Evolutionary conservation across 2,329 filamentous ascomycete genomes (phyloP).

Genomic region (Grosmannia huntii): DNA sequence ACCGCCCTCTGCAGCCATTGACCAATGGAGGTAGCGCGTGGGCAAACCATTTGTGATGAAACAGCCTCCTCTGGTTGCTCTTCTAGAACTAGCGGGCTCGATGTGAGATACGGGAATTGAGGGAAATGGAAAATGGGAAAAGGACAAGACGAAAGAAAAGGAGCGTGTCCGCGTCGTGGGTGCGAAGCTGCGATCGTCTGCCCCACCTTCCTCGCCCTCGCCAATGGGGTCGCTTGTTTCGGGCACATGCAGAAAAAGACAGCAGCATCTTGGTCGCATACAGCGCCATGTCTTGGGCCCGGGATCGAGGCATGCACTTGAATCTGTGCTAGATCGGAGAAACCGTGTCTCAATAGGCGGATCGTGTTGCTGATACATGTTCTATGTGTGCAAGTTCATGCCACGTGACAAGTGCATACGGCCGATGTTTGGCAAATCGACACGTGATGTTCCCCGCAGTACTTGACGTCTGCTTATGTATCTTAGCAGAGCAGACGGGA

Average conservation of each 20-base stretch:
- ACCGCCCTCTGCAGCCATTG: constrained; percentile 4
- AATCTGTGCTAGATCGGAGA: too few species aligned
- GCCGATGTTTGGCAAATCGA: neutral
- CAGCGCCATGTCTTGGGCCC: neutral
- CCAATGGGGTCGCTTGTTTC: neutral
- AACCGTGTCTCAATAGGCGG: too few species aligned
- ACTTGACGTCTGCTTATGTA: neutral
- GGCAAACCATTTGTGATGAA: constrained; percentile 6
- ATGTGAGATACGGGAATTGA: neutral
- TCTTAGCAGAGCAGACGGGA: too few species aligned
- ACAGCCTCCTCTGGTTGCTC: neutral
- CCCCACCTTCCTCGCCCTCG: neutral
- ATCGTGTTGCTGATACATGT: too few species aligned
- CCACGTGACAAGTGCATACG: too few species aligned
- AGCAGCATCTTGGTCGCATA: neutral
- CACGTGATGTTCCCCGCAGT: neutral
- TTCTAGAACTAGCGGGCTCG: neutral
- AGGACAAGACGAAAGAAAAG: neutral
- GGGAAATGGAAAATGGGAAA: too few species aligned
- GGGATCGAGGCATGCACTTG: too few species aligned
- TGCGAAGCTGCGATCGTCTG: neutral
- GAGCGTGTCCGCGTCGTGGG: neutral
- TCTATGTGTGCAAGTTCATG: too few species aligned
- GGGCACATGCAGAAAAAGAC: neutral
- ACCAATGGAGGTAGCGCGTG: constrained; percentile 12